Evolutionary conservation across 1,284 basidiomycete species (phyloP).

Genomic region (Cutaneotrichosporon cavernicola): DNA sequence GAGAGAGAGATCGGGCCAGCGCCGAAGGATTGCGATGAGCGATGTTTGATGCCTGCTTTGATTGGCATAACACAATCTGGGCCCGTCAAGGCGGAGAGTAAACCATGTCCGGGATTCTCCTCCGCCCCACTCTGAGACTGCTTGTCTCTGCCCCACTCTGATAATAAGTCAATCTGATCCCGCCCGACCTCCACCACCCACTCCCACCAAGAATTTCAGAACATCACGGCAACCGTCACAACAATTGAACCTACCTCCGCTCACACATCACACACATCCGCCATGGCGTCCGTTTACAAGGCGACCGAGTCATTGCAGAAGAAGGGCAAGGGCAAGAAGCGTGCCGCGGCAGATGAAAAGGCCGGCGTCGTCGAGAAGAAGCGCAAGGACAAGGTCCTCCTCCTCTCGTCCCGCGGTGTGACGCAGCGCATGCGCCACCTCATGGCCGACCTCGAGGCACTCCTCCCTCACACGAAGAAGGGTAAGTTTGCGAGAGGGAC

Average conservation of each 20-base stretch:
- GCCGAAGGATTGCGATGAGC: too few species aligned
- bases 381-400: constrained; percentile 68
- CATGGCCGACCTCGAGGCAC: constrained; percentile 87
- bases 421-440: constrained; percentile 97
- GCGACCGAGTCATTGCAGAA: constrained; percentile 22
- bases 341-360: constrained; percentile 16
- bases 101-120: neutral
- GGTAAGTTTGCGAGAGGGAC: constrained; percentile 58
- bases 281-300: constrained; percentile 28
- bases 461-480: constrained; percentile 96
- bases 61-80: too few species aligned
- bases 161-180: neutral
- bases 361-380: constrained; percentile 36
- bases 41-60: neutral
- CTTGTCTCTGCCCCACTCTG: neutral
- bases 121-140: too few species aligned
- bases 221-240: neutral
- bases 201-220: constrained; percentile 8
- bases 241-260: neutral
- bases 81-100: neutral
- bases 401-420: constrained; percentile 90
- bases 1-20: too few species aligned
- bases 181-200: constrained; percentile 1
- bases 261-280: constrained; percentile 4
- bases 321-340: constrained; percentile 31